A percentile compares a stretch with the other conserved stretches of the same genome.
Conservation (phyloP, 1,284 basidiomycete species). For the Heterobasidion irregulare region DNA sequence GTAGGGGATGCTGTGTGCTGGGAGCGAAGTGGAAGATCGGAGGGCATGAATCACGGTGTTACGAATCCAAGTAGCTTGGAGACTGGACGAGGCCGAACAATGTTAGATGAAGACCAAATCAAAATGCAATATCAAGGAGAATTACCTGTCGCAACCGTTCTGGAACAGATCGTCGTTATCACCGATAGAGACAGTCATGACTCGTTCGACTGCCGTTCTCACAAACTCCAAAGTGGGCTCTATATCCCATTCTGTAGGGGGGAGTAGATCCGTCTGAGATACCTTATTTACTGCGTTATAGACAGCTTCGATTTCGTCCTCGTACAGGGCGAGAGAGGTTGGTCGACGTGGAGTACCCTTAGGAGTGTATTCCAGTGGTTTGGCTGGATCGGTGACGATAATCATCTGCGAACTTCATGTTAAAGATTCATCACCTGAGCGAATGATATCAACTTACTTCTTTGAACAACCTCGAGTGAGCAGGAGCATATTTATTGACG, state of each 20-base stretch:
- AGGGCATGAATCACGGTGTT: slow-evolving; percentile 21
- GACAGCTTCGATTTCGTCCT: slow-evolving; percentile 21
- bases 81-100: slow-evolving; percentile 9
- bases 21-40: slow-evolving; percentile 7
- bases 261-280: slow-evolving; percentile 13
- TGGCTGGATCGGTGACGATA: slow-evolving; percentile 18
- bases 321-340: slow-evolving; percentile 19
- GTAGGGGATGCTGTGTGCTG: slow-evolving; percentile 4
- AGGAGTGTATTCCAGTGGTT: slow-evolving; percentile 24
- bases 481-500: slow-evolving; percentile 18
- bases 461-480: slow-evolving; percentile 21
- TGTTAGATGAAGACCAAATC: neutral
- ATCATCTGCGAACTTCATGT: slow-evolving; percentile 19
- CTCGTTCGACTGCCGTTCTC: slow-evolving; percentile 15
- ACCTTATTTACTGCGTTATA: slow-evolving; percentile 21
- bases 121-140: neutral
- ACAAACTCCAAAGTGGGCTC: slow-evolving; percentile 15
- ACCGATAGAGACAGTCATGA: slow-evolving; percentile 10
- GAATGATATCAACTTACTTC: slow-evolving; percentile 14
- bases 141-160: slow-evolving; percentile 29
- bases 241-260: slow-evolving; percentile 18
- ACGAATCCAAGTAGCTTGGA: slow-evolving; percentile 26
- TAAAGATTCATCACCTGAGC: slow-evolving; percentile 13
- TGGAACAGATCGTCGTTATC: slow-evolving; percentile 29
- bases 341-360: slow-evolving; percentile 22